Conservation (phyloP, 1,284 basidiomycete species). For the Caloboletus firmus region DNA sequence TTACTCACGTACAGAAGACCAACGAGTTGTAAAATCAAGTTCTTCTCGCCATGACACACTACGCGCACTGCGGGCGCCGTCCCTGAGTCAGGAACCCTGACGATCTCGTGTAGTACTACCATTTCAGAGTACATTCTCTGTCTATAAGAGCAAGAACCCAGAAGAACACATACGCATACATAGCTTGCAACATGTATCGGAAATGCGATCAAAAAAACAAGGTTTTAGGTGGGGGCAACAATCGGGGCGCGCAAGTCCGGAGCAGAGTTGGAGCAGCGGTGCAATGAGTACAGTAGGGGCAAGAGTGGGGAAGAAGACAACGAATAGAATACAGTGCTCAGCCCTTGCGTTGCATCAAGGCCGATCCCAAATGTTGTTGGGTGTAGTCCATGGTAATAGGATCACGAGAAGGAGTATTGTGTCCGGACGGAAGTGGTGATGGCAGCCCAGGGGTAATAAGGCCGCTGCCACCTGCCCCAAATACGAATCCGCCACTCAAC, state of each 20-base stretch:
- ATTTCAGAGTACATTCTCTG: conserved; percentile 5
- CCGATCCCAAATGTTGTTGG: conserved; percentile 28
- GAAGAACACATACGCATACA: conserved; percentile 19
- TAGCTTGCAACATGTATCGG: conserved; percentile 7
- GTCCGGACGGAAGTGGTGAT: conserved; percentile 34
- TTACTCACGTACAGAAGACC: too few species aligned
- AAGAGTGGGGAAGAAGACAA: conserved; percentile 3
- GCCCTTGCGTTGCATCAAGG: conserved; percentile 32
- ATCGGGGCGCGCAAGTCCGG: conserved; percentile 1
- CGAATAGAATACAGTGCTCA: conserved; percentile 11
- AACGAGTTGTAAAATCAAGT: not conserved
- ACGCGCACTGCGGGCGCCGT: not conserved
- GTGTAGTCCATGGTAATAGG: conserved; percentile 27
- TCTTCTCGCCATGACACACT: not conserved
- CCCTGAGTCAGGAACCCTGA: not conserved
- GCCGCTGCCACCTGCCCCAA: conserved; percentile 72
- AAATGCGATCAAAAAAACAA: conserved; percentile 18
- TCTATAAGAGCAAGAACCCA: conserved; percentile 6
- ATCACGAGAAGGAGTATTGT: conserved; percentile 32
- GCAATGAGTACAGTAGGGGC: conserved; percentile 2
- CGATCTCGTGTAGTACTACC: conserved; percentile 1
- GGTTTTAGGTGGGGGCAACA: conserved; percentile 1
- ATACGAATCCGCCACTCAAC: conserved; percentile 78
- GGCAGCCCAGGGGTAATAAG: conserved; percentile 38
- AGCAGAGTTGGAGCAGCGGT: conserved; percentile 1